Evolutionary conservation across 441 rosid species (phyloP).

Genomic region (Jatropha multifida): DNA sequence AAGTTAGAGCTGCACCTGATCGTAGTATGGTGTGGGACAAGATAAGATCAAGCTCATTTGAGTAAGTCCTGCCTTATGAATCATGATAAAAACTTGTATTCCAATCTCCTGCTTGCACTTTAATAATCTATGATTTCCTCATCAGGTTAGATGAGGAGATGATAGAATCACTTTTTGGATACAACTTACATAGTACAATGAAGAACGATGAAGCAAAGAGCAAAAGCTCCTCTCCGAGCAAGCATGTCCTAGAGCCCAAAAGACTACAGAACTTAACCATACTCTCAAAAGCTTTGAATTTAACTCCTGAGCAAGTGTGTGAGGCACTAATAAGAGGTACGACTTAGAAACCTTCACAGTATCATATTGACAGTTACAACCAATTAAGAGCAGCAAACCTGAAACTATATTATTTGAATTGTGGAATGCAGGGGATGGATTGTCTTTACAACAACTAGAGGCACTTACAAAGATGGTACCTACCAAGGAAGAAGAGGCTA

Average conservation of each 20-base stretch:
- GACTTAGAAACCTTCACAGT: background rate
- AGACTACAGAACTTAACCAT: slow-evolving; percentile 91
- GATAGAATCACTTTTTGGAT: slow-evolving; percentile 95
- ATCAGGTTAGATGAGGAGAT: slow-evolving; percentile 94
- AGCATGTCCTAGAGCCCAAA: slow-evolving; percentile 90
- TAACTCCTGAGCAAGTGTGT: slow-evolving; percentile 71
- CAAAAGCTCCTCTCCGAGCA: slow-evolving; percentile 86
- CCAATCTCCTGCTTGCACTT: slow-evolving; percentile 15
- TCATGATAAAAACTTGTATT: background rate
- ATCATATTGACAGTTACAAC: background rate
- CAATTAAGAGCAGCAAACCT: background rate
- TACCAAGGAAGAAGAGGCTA: slow-evolving; percentile 87
- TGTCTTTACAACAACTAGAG: slow-evolving; percentile 76
- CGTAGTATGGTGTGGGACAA: slow-evolving; percentile 91
- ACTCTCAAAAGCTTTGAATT: slow-evolving; percentile 79
- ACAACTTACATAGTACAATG: slow-evolving; percentile 51
- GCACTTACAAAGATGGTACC: slow-evolving; percentile 91
- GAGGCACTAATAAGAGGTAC: slow-evolving; percentile 74
- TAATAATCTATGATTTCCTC: slow-evolving; percentile 18
- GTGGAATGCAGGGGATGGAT: slow-evolving; percentile 55
- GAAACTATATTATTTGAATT: slow-evolving; percentile 1
- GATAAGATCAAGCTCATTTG: slow-evolving; percentile 87
- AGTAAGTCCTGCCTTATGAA: slow-evolving; percentile 47
- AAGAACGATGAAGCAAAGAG: slow-evolving; percentile 74
- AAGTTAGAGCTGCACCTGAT: slow-evolving; percentile 91